phyloP scores from a whole-genome alignment of 1,139 yeast species.

The Suhomyces yuchorum region DNA sequence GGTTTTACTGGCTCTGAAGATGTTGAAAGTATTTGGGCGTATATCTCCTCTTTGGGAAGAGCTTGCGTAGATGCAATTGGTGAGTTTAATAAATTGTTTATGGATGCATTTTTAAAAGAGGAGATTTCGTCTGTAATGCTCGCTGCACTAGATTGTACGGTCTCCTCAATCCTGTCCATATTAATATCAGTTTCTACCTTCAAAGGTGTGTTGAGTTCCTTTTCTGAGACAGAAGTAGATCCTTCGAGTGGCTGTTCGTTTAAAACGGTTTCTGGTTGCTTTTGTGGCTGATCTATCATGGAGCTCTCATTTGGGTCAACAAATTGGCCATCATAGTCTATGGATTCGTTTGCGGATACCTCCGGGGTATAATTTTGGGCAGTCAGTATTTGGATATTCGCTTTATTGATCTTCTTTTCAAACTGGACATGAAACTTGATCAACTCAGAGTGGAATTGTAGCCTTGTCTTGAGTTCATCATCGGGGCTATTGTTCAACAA shows the following conservation, averaged over 20 bases:
- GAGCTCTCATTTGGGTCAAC: not conserved
- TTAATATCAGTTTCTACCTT: not conserved
- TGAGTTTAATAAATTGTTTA: conserved; percentile 13
- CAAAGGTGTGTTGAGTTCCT: not conserved
- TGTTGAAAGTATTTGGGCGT: not conserved
- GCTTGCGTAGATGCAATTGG: conserved; percentile 3
- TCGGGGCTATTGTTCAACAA: conserved; percentile 30
- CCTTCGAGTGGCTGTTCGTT: not conserved
- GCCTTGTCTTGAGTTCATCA: conserved; percentile 34
- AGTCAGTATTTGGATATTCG: not conserved
- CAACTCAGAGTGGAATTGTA: conserved; percentile 35
- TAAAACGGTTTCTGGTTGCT: not conserved
- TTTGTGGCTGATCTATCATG: not conserved
- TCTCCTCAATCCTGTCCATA: not conserved
- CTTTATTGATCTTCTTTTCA: conserved; percentile 8
- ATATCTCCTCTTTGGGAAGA: not conserved
- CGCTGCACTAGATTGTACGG: not conserved
- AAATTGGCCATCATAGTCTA: not conserved
- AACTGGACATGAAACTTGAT: conserved; percentile 30
- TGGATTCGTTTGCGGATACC: not conserved
- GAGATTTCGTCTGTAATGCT: not conserved
- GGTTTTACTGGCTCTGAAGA: not conserved
- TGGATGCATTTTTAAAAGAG: conserved; percentile 5
- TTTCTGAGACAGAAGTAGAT: not conserved
- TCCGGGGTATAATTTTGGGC: not conserved